These are phyloP conservation scores for Intubia oerlemansii DNA, from an alignment of 2,329 filamentous ascomycete genomes.

Conservation along the genomic window DNA sequence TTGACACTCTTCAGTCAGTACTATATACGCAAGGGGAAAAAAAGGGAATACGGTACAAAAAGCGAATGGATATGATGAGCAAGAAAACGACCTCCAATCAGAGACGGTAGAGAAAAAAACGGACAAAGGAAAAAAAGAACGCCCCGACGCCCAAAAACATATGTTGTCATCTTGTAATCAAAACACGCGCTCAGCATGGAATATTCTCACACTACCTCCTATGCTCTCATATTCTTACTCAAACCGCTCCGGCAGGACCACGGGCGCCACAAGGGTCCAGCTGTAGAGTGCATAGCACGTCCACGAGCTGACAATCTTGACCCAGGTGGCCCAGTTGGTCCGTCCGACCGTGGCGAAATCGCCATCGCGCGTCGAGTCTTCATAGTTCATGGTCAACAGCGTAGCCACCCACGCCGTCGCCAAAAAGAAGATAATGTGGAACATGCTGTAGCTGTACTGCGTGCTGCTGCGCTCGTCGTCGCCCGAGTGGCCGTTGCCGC, in stretches of 20 bases:
- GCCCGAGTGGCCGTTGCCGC: conserved; percentile 38
- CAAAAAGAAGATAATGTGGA: conserved; percentile 95
- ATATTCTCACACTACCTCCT: too few species aligned
- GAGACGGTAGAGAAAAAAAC: too few species aligned
- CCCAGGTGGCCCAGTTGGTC: conserved; percentile 96
- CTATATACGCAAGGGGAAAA: too few species aligned
- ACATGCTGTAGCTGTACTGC: conserved; percentile 90
- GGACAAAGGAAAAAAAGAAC: too few species aligned
- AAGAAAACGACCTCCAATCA: too few species aligned
- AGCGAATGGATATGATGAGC: too few species aligned
- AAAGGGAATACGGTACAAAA: too few species aligned
- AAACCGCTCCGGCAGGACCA: conserved; percentile 71
- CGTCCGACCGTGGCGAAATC: conserved; percentile 85
- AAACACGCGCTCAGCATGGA: too few species aligned
- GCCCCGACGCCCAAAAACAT: too few species aligned
- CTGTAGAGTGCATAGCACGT: conserved; percentile 85
- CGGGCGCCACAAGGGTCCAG: conserved; percentile 79
- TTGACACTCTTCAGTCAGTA: too few species aligned
- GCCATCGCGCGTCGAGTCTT: conserved; percentile 37
- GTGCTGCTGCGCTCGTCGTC: conserved; percentile 80
- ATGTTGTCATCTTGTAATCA: too few species aligned
- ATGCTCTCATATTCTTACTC: conserved; percentile 21
- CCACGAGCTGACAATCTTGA: conserved; percentile 97
- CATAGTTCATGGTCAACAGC: conserved; percentile 55
- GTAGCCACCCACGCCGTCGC: conserved; percentile 93